Evolutionary conservation across 2,329 filamentous ascomycete species (phyloP).

Genomic region (Seiridium cupressi): DNA sequence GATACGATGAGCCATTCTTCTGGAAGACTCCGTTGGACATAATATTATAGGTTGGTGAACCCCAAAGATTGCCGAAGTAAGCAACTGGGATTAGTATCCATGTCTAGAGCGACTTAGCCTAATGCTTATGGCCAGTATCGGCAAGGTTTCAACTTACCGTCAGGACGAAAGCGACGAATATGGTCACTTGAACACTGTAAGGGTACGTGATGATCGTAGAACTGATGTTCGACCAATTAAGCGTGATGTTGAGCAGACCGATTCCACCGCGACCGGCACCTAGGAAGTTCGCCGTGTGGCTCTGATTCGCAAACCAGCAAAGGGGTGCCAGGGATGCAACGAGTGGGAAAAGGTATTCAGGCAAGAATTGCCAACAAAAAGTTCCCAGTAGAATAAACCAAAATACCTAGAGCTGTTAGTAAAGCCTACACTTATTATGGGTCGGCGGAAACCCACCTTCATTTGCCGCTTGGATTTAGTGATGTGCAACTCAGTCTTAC

Average conservation of each 20-base stretch:
- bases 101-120: conserved; percentile 36
- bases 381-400: conserved; percentile 51
- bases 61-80: conserved; percentile 54
- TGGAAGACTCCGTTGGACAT: conserved; percentile 58
- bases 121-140: no score
- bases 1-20: conserved; percentile 45
- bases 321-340: conserved; percentile 59
- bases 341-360: conserved; percentile 60
- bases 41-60: conserved; percentile 45
- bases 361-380: conserved; percentile 60
- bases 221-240: conserved; percentile 63
- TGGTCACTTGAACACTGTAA: conserved; percentile 50
- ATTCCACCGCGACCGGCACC: conserved; percentile 61
- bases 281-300: conserved; percentile 57
- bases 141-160: neutral
- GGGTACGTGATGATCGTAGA: conserved; percentile 52
- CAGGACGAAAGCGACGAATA: conserved; percentile 50
- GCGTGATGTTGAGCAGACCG: conserved; percentile 57
- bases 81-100: conserved; percentile 59
- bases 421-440: neutral
- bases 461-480: neutral
- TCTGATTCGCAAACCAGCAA: conserved; percentile 62
- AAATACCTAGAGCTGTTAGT: conserved; percentile 39
- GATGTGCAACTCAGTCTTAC: neutral
- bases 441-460: neutral